A percentile compares a stretch with the other conserved stretches of the same genome.
Conservation (phyloP, 495 filamentous ascomycete species). For the Xylaria bambusicola region DNA sequence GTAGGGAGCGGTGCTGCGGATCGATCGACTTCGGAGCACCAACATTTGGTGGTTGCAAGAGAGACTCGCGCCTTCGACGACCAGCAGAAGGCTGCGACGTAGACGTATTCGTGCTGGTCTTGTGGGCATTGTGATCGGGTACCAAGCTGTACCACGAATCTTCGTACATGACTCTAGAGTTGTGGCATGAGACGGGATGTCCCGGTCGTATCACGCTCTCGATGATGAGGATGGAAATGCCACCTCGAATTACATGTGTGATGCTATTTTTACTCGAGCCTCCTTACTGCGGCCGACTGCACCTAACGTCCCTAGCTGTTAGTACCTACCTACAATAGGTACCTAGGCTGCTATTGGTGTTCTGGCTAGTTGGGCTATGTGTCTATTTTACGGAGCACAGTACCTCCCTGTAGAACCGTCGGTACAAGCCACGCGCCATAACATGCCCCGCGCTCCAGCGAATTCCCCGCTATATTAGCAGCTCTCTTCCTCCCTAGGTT, state of each 20-base stretch:
- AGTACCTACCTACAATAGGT: too few species aligned
- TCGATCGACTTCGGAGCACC: slow-evolving; percentile 28
- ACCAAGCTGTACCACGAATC: slow-evolving; percentile 73
- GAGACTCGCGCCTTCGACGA: slow-evolving; percentile 62
- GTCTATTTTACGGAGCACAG: too few species aligned
- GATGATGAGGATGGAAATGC: not conserved
- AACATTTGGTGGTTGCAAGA: slow-evolving; percentile 71
- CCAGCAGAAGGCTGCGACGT: slow-evolving; percentile 40
- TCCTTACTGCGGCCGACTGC: too few species aligned
- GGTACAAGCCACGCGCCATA: too few species aligned
- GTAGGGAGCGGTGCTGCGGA: slow-evolving; percentile 12
- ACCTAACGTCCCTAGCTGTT: too few species aligned
- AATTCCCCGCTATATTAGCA: too few species aligned
- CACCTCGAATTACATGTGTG: slow-evolving; percentile 1
- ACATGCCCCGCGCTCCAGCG: too few species aligned
- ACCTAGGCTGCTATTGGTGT: too few species aligned
- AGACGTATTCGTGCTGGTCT: slow-evolving; percentile 44
- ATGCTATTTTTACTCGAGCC: too few species aligned
- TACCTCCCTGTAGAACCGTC: too few species aligned
- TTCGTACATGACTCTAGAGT: slow-evolving; percentile 61
- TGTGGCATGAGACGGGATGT: not conserved
- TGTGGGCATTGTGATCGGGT: slow-evolving; percentile 49
- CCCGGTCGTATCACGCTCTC: not conserved
- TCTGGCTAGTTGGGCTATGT: too few species aligned
- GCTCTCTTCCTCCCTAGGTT: not conserved